These are phyloP conservation scores for Metarhizium album DNA, from an alignment of 2,329 filamentous ascomycete species.

Conservation along the genomic window DNA sequence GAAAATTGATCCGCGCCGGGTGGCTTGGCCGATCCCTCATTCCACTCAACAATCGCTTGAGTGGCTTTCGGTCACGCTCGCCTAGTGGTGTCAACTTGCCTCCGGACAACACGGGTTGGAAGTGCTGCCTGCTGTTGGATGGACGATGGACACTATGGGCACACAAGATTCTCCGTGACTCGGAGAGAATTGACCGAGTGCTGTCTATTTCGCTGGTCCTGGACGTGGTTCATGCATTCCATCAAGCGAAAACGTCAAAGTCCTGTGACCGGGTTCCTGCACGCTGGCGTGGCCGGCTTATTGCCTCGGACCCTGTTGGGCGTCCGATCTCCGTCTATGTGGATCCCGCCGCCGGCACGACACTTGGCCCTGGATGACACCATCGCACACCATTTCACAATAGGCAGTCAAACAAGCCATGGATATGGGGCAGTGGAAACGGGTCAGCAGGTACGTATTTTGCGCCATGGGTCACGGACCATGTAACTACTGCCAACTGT, in stretches of 20 bases:
- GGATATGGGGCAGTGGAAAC: too few species aligned
- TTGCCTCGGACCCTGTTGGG: slow-evolving; percentile 1
- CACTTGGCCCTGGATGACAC: slow-evolving; percentile 10
- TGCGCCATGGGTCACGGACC: too few species aligned
- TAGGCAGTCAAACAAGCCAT: too few species aligned
- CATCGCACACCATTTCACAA: slow-evolving; percentile 6
- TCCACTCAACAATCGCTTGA: background rate
- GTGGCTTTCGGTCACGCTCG: slow-evolving; percentile 1
- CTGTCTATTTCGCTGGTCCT: background rate
- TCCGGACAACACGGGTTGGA: background rate
- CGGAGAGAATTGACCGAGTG: background rate
- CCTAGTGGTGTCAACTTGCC: background rate
- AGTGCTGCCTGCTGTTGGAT: background rate
- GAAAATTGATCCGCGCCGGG: slow-evolving; percentile 1
- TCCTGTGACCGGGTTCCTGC: background rate
- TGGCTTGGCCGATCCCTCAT: slow-evolving; percentile 5
- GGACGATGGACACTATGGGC: background rate
- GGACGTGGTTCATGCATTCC: background rate
- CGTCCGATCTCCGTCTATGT: slow-evolving; percentile 1
- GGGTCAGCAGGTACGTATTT: too few species aligned
- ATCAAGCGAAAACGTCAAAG: background rate
- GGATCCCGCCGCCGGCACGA: slow-evolving; percentile 5
- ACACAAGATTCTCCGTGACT: background rate
- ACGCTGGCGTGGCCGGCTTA: background rate
- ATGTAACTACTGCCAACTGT: too few species aligned